These are phyloP conservation scores for Limnanthes douglasii DNA, from an alignment of 345 rosid genomes.

Conservation along the genomic window DNA sequence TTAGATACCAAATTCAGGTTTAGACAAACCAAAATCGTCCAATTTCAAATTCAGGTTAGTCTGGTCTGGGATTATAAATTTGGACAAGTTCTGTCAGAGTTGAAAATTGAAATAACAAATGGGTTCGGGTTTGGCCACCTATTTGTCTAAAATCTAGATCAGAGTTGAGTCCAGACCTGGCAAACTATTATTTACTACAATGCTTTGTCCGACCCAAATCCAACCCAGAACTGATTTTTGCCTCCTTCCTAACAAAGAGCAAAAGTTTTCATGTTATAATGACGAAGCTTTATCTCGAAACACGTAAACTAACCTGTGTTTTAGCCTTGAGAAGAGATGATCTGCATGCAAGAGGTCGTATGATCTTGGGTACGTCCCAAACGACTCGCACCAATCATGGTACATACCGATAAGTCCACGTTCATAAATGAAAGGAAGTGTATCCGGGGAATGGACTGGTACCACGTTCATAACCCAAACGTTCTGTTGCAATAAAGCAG, in stretches of 20 bases:
- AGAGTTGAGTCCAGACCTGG: too few species aligned
- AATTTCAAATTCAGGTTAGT: too few species aligned
- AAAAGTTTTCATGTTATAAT: not conserved
- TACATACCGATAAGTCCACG: constrained; percentile 73
- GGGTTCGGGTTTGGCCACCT: too few species aligned
- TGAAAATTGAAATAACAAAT: too few species aligned
- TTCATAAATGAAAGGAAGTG: constrained; percentile 75
- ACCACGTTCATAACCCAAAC: constrained; percentile 94
- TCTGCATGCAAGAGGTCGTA: constrained; percentile 92
- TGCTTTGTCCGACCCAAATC: too few species aligned
- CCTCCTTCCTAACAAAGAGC: not conserved
- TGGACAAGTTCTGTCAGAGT: too few species aligned
- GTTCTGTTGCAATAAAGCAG: constrained; percentile 59
- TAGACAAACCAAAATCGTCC: too few species aligned
- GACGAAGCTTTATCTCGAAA: not conserved
- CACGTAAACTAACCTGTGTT: constrained; percentile 44
- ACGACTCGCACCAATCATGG: constrained; percentile 96
- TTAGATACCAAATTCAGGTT: too few species aligned
- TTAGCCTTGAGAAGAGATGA: constrained; percentile 90
- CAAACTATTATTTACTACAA: too few species aligned
- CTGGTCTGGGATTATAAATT: too few species aligned
- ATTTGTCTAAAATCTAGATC: too few species aligned
- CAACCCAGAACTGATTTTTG: too few species aligned
- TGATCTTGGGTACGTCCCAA: constrained; percentile 86
- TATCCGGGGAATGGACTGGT: constrained; percentile 83